Evolutionary conservation across 108 stramenopile species (phyloP).

Genomic region (Cyclotella distinguenda): DNA sequence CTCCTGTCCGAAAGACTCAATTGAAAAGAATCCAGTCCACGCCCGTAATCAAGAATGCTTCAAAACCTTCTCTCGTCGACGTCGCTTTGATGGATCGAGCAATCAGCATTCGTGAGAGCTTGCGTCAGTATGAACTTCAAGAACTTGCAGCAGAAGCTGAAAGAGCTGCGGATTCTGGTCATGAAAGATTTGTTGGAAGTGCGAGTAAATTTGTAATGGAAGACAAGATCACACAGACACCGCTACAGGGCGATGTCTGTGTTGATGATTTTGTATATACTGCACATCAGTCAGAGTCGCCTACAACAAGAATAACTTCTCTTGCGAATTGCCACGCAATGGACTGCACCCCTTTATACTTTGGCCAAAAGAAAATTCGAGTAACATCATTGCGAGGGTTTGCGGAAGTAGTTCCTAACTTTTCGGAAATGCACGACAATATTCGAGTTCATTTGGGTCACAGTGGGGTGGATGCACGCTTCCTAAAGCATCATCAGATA

Average conservation of each 20-base stretch:
- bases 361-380: conserved; percentile 29
- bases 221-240: conserved; percentile 8
- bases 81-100: conserved; percentile 35
- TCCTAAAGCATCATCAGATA: conserved; percentile 2
- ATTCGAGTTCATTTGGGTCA: conserved; percentile 32
- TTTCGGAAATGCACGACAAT: conserved; percentile 44
- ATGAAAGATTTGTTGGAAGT: conserved; percentile 42
- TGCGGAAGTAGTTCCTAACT: conserved; percentile 39
- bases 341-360: conserved; percentile 21
- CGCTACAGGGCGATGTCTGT: background rate
- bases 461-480: conserved; percentile 19
- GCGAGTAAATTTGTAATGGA: conserved; percentile 38
- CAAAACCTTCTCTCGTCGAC: conserved; percentile 23
- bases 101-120: conserved; percentile 25
- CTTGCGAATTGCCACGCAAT: background rate
- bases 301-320: background rate
- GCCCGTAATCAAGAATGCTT: background rate
- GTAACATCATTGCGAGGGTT: conserved; percentile 37
- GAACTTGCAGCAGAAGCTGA: conserved; percentile 49
- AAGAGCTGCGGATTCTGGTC: conserved; percentile 43
- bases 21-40: conserved; percentile 9
- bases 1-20: conserved; percentile 3
- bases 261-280: conserved; percentile 9
- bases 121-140: conserved; percentile 37
- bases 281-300: conserved; percentile 1